Evolutionary conservation across 2,329 filamentous ascomycete genomes (phyloP), one percentile per base, ranked within the genome.

Genomic region (Colletotrichum lini): DNA sequence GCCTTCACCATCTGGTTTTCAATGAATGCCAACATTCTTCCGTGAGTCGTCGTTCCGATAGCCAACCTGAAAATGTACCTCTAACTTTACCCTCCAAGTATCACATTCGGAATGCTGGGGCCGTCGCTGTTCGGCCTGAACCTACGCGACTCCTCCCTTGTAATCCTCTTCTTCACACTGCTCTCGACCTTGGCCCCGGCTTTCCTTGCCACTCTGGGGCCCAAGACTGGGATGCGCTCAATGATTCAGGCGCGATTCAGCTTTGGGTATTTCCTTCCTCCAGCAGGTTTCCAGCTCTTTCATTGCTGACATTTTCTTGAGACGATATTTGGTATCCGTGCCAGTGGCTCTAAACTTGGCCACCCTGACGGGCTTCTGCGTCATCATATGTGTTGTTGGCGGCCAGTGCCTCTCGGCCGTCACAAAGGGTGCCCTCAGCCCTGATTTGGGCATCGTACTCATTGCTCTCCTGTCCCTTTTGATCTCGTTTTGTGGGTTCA

Each of bases 231-330:
- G 52, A 87, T 92, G 85, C 84, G 90, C 18, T 90, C 92, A 78
- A 90, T 92, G 85, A 86, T 92, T 9, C 89, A 90, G 74, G 90
- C 90, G 4, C 84, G 90, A 26, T 92, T 88, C 78, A 88, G 86
- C 50, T 92, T 91, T 76, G 89, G 88, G 83, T 88, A 79, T 38
- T 47, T 42, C 21, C 18, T 49, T 38, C 18, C 30, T 18, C 18
- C 40, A 26, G 26, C n/a, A 47, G 23, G 18, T 21, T 23, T 26
- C 15, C 13, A 21, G 26, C 4, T 26, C 4, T 26, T 8, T 44
- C 26, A 6, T 45, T 30, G 65, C 74, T 73, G 72, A 71, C 60
- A 7, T 62, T 10, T 21, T 2, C 1, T 9, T n/a, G 44, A 84
- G 85, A 21, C 84, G 86, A 50, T 91, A 90, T 75, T 80, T 89